Evolutionary conservation across 83 land plant genomes (phyloP), one percentile per base, ranked within the genome.

Genomic region (Picea mariana): DNA sequence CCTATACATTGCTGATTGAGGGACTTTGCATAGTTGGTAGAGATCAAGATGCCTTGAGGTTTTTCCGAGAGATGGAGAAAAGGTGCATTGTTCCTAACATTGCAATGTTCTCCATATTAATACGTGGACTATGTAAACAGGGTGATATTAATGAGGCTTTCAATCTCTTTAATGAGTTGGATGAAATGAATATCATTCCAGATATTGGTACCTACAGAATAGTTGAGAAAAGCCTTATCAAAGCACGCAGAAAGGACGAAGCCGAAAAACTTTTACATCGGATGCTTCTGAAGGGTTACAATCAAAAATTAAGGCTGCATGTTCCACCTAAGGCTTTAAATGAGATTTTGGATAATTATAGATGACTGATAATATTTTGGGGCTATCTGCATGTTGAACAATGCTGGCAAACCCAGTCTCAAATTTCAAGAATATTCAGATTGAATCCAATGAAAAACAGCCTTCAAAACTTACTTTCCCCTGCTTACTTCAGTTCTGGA

Each of bases 221-320:
- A 6, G 67, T 64, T 18, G 67, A 64, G 23, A 64, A 64, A 64
- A 18, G 23, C 8, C 67, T 64, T 64, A 64, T 18, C 23, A 64
- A 64, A 21, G 67, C 67, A 20, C 20, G 67, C 23, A 64, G 67
- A 64, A 64, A 20, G 23, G 67, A 64, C 23, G 67, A 64, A 64
- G 67, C 67, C 23, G 67, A 64, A 21, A 20, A 20, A 6, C 23
- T 64, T 18, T 64, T 64, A 20, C 67, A 64, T 64, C 20, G 67
- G 16, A 64, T 64, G 67, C 67, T 64, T 64, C 67, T 64, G 23
- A 64, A 64, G 67, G 67, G 67, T 64, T 64, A 64, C 67, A 64
- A 64, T 64, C 67, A 64, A 64, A 64, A 64, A 6, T 21, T 64
- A 21, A 64, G 67, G 23, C 23, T 64, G 23, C 67, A 64, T 64